Conservation (phyloP, 2,329 filamentous ascomycete genomes). For the Onygenales sp. region DNA sequence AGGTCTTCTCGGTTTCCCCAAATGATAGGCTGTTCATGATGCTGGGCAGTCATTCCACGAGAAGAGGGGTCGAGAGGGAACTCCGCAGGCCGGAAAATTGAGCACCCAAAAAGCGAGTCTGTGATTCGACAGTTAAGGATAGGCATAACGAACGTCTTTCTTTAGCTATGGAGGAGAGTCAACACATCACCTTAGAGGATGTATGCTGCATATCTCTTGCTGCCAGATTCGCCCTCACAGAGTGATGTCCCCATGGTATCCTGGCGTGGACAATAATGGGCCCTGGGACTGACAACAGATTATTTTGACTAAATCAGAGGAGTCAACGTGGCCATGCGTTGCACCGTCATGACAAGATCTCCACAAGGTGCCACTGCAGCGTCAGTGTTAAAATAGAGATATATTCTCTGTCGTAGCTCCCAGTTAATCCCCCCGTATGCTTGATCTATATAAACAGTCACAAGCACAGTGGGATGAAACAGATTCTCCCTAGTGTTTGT, state of each 20-base stretch:
- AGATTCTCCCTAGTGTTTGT: background rate
- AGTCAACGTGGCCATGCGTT: conserved; percentile 3
- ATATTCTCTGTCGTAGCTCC: background rate
- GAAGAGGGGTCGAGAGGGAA: background rate
- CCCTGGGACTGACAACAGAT: background rate
- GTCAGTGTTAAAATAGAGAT: background rate
- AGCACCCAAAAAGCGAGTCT: background rate
- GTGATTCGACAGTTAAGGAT: background rate
- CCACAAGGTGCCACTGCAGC: background rate
- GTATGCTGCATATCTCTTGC: background rate
- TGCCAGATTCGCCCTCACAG: background rate
- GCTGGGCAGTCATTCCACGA: background rate
- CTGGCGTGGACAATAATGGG: background rate
- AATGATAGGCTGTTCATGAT: background rate
- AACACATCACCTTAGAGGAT: background rate
- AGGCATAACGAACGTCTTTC: background rate
- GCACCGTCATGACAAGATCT: background rate
- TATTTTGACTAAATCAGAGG: background rate
- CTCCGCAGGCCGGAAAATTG: background rate
- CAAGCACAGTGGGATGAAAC: background rate
- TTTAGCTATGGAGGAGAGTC: background rate
- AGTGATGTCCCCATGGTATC: background rate
- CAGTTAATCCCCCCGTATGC: background rate
- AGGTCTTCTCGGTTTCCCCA: background rate
- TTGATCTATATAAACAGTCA: background rate